phyloP scores from a whole-genome alignment of 169 alveolate genomes.

The Pseudocohnilembus persalinus region DNA sequence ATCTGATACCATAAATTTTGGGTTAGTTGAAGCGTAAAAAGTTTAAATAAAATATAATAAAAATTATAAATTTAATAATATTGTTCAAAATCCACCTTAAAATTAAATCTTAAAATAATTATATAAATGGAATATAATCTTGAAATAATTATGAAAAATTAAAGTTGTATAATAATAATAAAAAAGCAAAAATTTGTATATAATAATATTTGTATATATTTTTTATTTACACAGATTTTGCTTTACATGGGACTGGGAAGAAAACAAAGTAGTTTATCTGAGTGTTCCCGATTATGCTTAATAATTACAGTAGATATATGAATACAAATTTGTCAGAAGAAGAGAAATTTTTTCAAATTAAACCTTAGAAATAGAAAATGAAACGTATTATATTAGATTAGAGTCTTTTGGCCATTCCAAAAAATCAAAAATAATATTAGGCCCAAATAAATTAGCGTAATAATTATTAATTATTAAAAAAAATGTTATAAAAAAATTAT shows the following conservation, averaged over 20 bases:
- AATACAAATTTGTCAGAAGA: background rate
- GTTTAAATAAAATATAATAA: too few relatives aligned
- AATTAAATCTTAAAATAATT: background rate
- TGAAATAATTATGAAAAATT: too few relatives aligned
- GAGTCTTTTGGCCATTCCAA: background rate
- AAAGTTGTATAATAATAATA: too few relatives aligned
- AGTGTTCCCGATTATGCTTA: background rate
- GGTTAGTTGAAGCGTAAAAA: background rate
- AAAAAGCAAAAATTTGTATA: too few relatives aligned
- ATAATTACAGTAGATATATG: background rate
- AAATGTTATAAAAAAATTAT: background rate
- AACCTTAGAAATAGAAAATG: too few relatives aligned
- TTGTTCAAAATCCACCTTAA: background rate
- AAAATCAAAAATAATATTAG: background rate
- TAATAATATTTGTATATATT: too few relatives aligned
- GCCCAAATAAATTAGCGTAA: background rate
- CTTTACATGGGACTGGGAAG: background rate
- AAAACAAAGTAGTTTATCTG: too few relatives aligned
- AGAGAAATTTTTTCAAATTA: background rate
- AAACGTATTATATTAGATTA: background rate
- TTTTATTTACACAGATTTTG: background rate
- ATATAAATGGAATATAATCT: too few relatives aligned
- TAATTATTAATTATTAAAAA: too few relatives aligned
- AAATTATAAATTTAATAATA: too few relatives aligned
- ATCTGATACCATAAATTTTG: too few relatives aligned